phyloP scores from a whole-genome alignment of 305 asterid species.

The Fraxinus nigra region DNA sequence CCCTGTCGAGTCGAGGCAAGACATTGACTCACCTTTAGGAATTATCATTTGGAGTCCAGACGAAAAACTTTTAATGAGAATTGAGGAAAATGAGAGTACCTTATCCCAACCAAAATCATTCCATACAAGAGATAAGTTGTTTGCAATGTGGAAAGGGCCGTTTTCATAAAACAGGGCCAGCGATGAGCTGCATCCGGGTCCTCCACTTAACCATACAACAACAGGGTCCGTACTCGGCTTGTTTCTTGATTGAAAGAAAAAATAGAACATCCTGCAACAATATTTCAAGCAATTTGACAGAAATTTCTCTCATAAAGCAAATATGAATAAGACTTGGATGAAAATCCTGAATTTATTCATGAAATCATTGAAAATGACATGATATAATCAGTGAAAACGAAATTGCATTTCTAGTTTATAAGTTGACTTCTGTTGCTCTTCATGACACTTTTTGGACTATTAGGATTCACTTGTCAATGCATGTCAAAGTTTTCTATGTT shows the following conservation, averaged over 20 bases:
- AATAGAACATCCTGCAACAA: slow-evolving; percentile 81
- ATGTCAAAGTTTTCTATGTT: neutral
- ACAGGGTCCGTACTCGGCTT: slow-evolving; percentile 61
- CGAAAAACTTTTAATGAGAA: neutral
- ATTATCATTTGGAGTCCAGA: neutral
- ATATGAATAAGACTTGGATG: neutral
- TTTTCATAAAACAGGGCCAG: slow-evolving; percentile 88
- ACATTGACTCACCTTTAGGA: neutral
- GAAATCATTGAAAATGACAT: neutral
- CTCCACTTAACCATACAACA: slow-evolving; percentile 93
- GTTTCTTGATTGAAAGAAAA: slow-evolving; percentile 80
- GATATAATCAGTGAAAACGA: neutral
- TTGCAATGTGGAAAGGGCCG: slow-evolving; percentile 70
- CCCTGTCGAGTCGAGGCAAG: neutral
- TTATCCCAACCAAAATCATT: slow-evolving; percentile 93
- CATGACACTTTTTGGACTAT: neutral
- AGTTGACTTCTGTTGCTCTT: too few species aligned
- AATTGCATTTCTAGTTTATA: neutral
- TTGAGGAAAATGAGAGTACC: slow-evolving; percentile 32
- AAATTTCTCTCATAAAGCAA: neutral
- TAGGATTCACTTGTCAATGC: neutral
- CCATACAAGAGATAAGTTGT: slow-evolving; percentile 67
- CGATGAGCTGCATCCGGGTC: slow-evolving; percentile 91
- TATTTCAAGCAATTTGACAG: neutral
- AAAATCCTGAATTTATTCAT: neutral